phyloP scores from a whole-genome alignment of 1,139 yeast genomes.

The Debaryomycetaceae sp. region DNA sequence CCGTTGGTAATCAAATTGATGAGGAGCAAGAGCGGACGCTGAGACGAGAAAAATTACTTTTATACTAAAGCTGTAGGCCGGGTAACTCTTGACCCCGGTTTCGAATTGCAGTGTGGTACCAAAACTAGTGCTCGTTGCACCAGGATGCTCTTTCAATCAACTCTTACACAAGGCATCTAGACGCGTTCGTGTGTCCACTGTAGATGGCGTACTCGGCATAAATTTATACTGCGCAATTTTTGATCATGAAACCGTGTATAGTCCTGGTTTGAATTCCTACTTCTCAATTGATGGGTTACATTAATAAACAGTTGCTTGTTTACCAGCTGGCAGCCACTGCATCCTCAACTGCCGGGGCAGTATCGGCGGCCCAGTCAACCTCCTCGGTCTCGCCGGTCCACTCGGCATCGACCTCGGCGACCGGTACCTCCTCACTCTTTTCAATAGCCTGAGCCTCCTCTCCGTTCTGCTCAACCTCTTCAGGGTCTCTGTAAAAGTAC shows the following conservation, averaged over 20 bases:
- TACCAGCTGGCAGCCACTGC: slow-evolving; percentile 58
- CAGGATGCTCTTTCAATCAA: too few species aligned
- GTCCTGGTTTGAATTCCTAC: slow-evolving; percentile 5
- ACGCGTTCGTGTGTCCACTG: too few species aligned
- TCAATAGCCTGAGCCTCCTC: slow-evolving; percentile 47
- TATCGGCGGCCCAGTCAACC: slow-evolving; percentile 56
- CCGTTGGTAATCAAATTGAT: slow-evolving; percentile 38
- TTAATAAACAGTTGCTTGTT: slow-evolving; percentile 7
- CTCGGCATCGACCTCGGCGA: slow-evolving; percentile 38
- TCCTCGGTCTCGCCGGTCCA: slow-evolving; percentile 53
- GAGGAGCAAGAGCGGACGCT: slow-evolving; percentile 9
- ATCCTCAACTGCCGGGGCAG: slow-evolving; percentile 66
- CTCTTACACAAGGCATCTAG: too few species aligned
- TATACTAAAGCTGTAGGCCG: too few species aligned
- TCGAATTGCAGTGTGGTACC: too few species aligned
- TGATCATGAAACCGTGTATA: too few species aligned
- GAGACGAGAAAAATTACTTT: not conserved
- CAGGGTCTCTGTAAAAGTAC: slow-evolving; percentile 99
- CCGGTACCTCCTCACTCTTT: slow-evolving; percentile 45
- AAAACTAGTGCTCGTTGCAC: too few species aligned
- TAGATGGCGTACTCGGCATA: too few species aligned
- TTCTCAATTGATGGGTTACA: slow-evolving; percentile 6
- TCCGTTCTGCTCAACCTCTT: slow-evolving; percentile 88
- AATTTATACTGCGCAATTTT: too few species aligned
- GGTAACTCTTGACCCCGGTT: too few species aligned